These are phyloP conservation scores for Viola odorata DNA, from an alignment of 345 rosid species.

Conservation along the genomic window DNA sequence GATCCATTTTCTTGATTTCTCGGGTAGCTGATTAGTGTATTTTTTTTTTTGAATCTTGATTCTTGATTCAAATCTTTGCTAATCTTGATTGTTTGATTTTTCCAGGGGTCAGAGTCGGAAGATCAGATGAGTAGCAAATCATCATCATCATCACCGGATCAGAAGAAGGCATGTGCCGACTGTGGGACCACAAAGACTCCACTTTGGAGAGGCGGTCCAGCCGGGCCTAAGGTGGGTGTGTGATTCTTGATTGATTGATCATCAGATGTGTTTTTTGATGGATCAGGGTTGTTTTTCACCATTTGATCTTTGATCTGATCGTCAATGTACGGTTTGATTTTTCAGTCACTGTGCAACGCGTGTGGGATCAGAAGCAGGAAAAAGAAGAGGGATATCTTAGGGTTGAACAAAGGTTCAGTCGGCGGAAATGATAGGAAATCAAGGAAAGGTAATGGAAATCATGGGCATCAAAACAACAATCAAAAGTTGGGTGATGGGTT, in stretches of 20 bases:
- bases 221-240: conserved; percentile 77
- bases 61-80: background rate
- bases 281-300: background rate
- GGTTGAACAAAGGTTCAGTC: conserved; percentile 35
- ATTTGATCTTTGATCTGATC: background rate
- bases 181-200: conserved; percentile 92
- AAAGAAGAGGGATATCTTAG: conserved; percentile 55
- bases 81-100: background rate
- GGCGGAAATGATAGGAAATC: conserved; percentile 44
- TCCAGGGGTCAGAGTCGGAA: conserved; percentile 15
- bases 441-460: conserved; percentile 18
- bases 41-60: background rate
- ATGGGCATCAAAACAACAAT: conserved; percentile 3
- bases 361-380: conserved; percentile 97
- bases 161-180: conserved; percentile 74
- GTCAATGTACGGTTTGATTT: background rate
- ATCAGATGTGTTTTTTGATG: too few species aligned
- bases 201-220: conserved; percentile 97
- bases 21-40: too few species aligned
- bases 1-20: background rate
- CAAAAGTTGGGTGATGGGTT: conserved; percentile 41
- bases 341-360: conserved; percentile 90
- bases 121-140: conserved; percentile 14
- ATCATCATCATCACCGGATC: conserved; percentile 25
- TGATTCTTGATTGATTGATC: background rate